Percentiles rank a stretch among this genome's conserved stretches.
phyloP scores from a whole-genome alignment of 2,329 filamentous ascomycete species.

The Xylaria sp. region DNA sequence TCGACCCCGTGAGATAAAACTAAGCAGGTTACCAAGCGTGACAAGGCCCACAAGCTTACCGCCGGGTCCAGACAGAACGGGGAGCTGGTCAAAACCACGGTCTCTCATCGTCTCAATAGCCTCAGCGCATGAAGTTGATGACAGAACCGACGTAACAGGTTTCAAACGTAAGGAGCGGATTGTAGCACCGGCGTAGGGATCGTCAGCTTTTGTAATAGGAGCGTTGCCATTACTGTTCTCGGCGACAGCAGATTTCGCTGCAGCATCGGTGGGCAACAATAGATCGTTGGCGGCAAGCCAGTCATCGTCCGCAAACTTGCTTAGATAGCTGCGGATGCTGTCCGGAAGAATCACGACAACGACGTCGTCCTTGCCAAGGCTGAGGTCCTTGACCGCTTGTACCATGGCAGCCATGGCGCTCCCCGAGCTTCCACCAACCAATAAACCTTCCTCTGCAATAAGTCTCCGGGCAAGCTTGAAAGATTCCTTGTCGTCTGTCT shows the following conservation, averaged over 20 bases:
- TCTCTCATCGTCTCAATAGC: slow-evolving; percentile 98
- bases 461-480: slow-evolving; percentile 89
- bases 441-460: slow-evolving; percentile 90
- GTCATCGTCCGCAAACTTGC: slow-evolving; percentile 98
- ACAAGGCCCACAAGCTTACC: slow-evolving; percentile 85
- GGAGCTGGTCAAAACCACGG: slow-evolving; percentile 96
- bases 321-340: slow-evolving; percentile 95
- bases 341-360: slow-evolving; percentile 93
- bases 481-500: slow-evolving; percentile 91
- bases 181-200: slow-evolving; percentile 79
- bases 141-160: slow-evolving; percentile 84
- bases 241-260: slow-evolving; percentile 51
- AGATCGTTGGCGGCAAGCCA: slow-evolving; percentile 98
- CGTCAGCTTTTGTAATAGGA: slow-evolving; percentile 46
- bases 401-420: slow-evolving; percentile 86
- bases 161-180: slow-evolving; percentile 86
- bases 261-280: slow-evolving; percentile 61
- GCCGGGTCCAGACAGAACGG: slow-evolving; percentile 75
- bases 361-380: slow-evolving; percentile 81
- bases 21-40: slow-evolving; percentile 92
- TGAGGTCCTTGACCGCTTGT: slow-evolving; percentile 75
- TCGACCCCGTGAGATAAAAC: slow-evolving; percentile 83
- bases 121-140: slow-evolving; percentile 74
- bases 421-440: slow-evolving; percentile 92
- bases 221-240: slow-evolving; percentile 36